Evolutionary conservation across 805 yeast genomes (phyloP), one percentile per base, ranked within the genome.

Genomic region (Teunomyces panamensis): DNA sequence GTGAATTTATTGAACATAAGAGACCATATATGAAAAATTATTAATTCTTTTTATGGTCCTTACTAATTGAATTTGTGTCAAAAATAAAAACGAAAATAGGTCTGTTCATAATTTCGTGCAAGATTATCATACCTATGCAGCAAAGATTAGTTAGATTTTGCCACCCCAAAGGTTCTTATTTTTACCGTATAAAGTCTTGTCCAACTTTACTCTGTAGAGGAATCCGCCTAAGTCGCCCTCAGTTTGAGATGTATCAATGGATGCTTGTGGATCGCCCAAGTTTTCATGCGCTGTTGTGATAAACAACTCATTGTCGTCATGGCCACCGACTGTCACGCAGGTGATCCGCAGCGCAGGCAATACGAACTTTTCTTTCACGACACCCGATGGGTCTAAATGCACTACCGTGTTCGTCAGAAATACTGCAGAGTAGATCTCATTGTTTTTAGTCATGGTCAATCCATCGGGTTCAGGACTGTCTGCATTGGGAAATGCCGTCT

Each of bases 391-490:
- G 35, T 79, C 68, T 51, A 79, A 74, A 56, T 83, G 80, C 41
- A 83, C 74, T 8, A 89, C 81, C 17, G 77, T 61, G 36, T 70
- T 62, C 1, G 85, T 75, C 26, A 83, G 75, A 80, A 85, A 89
- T 9, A 87, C 79, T 1, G 95, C 87, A 4, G 82, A 71, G 66
- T 78, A 86, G 34, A 90, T 59, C 45, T 78, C 72, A 7, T 81
- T 84, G 30, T 72, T 64, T 2, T 65, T 65, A 36, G 86, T 80
- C 53, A 86, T 66, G 24, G 83, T 71, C 53, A 86, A 74, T 16
- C 97, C 97, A 63, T 90, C 97, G 0, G 96, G 96, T 55, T 83
- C 94, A 7, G 84, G 49, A 27, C 52, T 46, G 16, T 68, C 62
- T 5, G 34, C 48, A 35, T 39, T 59, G 17, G 58, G 59, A 45